A percentile compares a stretch with the other conserved stretches of the same genome.
These are phyloP conservation scores for Alternaria triticina DNA, from an alignment of 2,329 filamentous ascomycete genomes.

Conservation along the genomic window DNA sequence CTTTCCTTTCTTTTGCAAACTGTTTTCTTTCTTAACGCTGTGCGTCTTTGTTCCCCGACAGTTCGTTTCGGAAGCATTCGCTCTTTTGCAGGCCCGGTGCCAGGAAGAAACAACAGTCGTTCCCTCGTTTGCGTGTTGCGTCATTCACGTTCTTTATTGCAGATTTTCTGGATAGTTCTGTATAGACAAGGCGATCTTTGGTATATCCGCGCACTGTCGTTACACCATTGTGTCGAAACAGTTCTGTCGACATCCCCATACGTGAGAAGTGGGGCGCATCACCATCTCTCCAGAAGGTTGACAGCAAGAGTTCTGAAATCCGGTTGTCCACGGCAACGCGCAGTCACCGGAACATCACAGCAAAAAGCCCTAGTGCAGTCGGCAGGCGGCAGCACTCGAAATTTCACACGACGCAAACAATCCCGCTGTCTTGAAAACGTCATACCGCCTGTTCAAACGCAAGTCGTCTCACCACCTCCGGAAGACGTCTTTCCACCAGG, in stretches of 20 bases:
- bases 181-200: constrained; percentile 18
- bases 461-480: constrained; percentile 33
- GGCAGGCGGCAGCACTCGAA: constrained; percentile 21
- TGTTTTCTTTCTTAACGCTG: constrained; percentile 33
- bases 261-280: background rate
- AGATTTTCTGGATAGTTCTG: constrained; percentile 17
- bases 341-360: constrained; percentile 16
- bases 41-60: constrained; percentile 27
- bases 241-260: background rate
- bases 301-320: background rate
- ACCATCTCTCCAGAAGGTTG: background rate
- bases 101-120: constrained; percentile 16
- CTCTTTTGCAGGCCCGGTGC: constrained; percentile 43
- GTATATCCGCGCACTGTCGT: constrained; percentile 16
- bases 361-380: constrained; percentile 11
- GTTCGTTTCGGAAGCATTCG: constrained; percentile 17
- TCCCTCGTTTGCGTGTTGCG: constrained; percentile 28
- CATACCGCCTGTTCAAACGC: constrained; percentile 27
- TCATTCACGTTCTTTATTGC: constrained; percentile 36
- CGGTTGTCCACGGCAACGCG: constrained; percentile 20
- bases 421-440: constrained; percentile 36
- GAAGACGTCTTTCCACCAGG: constrained; percentile 10
- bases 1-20: constrained; percentile 15
- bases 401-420: constrained; percentile 27
- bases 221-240: constrained; percentile 1